phyloP scores from a whole-genome alignment of 768 basidiomycete species.

The Calvatia gigantea region DNA sequence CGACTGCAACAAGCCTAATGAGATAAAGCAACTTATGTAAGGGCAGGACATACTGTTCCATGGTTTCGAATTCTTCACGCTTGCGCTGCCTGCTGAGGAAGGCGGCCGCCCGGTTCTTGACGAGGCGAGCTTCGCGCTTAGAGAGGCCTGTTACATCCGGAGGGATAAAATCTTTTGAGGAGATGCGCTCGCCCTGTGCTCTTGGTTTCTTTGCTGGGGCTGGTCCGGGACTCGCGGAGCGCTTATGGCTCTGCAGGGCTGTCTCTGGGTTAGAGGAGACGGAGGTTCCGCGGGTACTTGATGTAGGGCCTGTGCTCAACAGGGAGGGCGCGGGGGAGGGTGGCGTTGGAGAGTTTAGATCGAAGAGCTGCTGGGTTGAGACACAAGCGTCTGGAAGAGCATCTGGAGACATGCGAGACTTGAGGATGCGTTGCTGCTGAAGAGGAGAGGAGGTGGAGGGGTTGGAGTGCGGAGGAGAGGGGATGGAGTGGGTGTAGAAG shows the following conservation, averaged over 20 bases:
- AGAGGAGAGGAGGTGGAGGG: conserved; percentile 40
- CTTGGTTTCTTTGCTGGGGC: conserved; percentile 36
- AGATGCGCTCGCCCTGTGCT: conserved; percentile 46
- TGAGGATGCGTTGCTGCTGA: conserved; percentile 45
- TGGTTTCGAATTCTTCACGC: conserved; percentile 86
- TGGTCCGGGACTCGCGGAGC: conserved; percentile 43
- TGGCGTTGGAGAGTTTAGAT: conserved; percentile 44
- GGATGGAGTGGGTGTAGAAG: conserved; percentile 37
- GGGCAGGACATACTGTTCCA: conserved; percentile 73
- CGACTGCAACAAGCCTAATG: conserved; percentile 48
- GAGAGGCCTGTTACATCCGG: conserved; percentile 85
- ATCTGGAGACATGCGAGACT: conserved; percentile 46
- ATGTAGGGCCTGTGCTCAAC: not conserved
- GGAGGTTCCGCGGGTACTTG: conserved; percentile 16
- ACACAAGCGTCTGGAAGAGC: conserved; percentile 43
- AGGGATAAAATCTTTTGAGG: conserved; percentile 80
- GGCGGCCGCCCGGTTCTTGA: conserved; percentile 90
- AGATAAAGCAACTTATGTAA: conserved; percentile 13
- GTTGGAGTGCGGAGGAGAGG: conserved; percentile 47
- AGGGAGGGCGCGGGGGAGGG: conserved; percentile 29
- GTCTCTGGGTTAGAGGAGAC: conserved; percentile 3
- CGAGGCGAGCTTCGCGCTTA: conserved; percentile 88
- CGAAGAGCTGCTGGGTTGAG: conserved; percentile 73
- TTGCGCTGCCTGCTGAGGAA: conserved; percentile 90
- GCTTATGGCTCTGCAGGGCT: conserved; percentile 34